Evolutionary conservation across 495 filamentous ascomycete genomes (phyloP).

Genomic region (Penicilliopsis zonata): DNA sequence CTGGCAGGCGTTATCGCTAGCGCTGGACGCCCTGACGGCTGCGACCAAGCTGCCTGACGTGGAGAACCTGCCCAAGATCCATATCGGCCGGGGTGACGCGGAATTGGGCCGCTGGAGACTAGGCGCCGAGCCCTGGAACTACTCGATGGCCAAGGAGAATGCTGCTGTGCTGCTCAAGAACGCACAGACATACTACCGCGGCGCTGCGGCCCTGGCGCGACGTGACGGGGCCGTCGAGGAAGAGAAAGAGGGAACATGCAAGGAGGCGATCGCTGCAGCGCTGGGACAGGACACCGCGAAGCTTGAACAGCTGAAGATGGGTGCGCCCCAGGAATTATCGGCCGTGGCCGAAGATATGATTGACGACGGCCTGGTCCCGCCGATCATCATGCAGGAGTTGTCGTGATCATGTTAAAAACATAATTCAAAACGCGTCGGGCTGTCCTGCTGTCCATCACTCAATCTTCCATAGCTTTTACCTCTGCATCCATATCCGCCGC

Average conservation of each 20-base stretch:
- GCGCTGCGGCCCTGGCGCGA: slow-evolving; percentile 37
- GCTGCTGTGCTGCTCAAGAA: slow-evolving; percentile 42
- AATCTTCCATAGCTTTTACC: slow-evolving; percentile 18
- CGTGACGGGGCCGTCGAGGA: slow-evolving; percentile 29
- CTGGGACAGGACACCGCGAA: slow-evolving; percentile 29
- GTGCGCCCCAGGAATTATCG: slow-evolving; percentile 17
- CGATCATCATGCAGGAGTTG: slow-evolving; percentile 21
- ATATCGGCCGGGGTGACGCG: slow-evolving; percentile 48
- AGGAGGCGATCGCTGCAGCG: slow-evolving; percentile 33
- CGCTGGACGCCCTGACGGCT: slow-evolving; percentile 35
- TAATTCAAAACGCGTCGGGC: background rate
- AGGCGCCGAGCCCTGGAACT: slow-evolving; percentile 33
- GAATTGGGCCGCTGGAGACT: slow-evolving; percentile 48
- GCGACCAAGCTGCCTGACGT: slow-evolving; percentile 38
- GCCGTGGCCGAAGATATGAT: slow-evolving; percentile 34
- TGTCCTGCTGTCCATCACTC: background rate
- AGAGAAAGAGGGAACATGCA: slow-evolving; percentile 32
- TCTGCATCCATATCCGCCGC: slow-evolving; percentile 32
- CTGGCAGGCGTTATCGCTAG: slow-evolving; percentile 38
- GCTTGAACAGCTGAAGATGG: slow-evolving; percentile 23
- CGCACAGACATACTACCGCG: slow-evolving; percentile 52
- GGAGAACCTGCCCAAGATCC: slow-evolving; percentile 47
- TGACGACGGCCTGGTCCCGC: slow-evolving; percentile 34
- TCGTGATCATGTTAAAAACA: slow-evolving; percentile 20
- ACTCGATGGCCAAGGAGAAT: slow-evolving; percentile 34